A percentile compares a stretch with the other conserved stretches of the same genome.
These are phyloP conservation scores for Boletales sp. DNA, from an alignment of 768 basidiomycete species.

Conservation along the genomic window DNA sequence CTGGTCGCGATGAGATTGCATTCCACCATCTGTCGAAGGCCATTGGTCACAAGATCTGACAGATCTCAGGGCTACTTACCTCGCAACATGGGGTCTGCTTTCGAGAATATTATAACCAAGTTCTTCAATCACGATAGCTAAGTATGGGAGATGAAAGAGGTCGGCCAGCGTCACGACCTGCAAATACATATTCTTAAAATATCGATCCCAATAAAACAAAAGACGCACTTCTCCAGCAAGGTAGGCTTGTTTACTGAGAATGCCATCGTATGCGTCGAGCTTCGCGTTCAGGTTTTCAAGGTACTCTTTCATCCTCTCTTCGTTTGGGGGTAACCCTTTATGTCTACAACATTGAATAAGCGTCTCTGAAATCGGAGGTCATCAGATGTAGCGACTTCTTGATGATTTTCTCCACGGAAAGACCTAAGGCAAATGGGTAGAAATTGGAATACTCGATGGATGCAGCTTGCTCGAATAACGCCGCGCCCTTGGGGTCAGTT, in stretches of 20 bases:
- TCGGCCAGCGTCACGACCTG: conserved; percentile 45
- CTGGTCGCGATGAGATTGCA: conserved; percentile 40
- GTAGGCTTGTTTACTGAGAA: conserved; percentile 51
- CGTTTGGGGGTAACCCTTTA: conserved; percentile 12
- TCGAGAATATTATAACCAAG: conserved; percentile 19
- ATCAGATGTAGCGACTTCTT: conserved; percentile 40
- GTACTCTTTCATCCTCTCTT: conserved; percentile 20
- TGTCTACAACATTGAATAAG: conserved; percentile 11
- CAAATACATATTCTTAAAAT: neutral
- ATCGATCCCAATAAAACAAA: neutral
- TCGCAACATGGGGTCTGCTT: conserved; percentile 24
- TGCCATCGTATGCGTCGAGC: conserved; percentile 50
- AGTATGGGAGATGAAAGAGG: conserved; percentile 43
- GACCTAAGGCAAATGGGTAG: conserved; percentile 40
- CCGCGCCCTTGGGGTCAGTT: conserved; percentile 9
- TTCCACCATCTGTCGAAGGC: conserved; percentile 47
- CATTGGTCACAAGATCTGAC: neutral
- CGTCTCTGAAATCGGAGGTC: neutral
- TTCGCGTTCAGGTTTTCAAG: conserved; percentile 30
- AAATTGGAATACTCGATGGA: conserved; percentile 38
- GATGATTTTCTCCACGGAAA: conserved; percentile 48
- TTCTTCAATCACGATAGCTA: conserved; percentile 25
- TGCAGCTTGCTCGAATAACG: conserved; percentile 21
- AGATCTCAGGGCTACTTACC: conserved; percentile 9
- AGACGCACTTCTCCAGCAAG: conserved; percentile 51